A percentile compares a stretch with the other conserved stretches of the same genome.
These are phyloP conservation scores for Nakazawaea ernobii DNA, from an alignment of 805 yeast genomes.

Conservation along the genomic window DNA sequence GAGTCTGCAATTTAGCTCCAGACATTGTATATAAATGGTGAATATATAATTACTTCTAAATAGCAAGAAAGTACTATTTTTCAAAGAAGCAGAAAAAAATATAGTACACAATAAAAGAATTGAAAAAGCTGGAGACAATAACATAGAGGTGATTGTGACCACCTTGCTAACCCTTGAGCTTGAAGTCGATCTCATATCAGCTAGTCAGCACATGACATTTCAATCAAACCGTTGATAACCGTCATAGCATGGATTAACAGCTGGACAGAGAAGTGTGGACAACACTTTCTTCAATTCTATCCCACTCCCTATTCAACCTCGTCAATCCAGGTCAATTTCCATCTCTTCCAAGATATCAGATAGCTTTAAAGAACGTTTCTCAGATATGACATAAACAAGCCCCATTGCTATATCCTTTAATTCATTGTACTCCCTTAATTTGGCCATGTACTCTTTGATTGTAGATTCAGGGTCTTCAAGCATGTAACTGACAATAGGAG, in stretches of 20 bases:
- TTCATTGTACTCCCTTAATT: constrained; percentile 55
- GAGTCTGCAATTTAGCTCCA: constrained; percentile 6
- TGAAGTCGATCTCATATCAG: too few species aligned
- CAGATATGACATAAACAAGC: constrained; percentile 54
- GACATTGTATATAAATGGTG: neutral
- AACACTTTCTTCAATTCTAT: neutral
- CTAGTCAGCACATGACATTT: too few species aligned
- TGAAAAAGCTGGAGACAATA: neutral
- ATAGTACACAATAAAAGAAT: too few species aligned
- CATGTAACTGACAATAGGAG: neutral
- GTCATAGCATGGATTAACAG: neutral
- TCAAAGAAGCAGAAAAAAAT: neutral
- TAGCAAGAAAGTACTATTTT: neutral
- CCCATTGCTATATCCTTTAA: constrained; percentile 56
- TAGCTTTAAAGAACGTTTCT: constrained; percentile 42
- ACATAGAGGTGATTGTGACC: neutral
- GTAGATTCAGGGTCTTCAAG: constrained; percentile 32
- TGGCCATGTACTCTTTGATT: constrained; percentile 44
- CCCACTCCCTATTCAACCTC: too few species aligned
- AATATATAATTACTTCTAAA: neutral
- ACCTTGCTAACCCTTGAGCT: too few species aligned
- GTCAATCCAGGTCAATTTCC: constrained; percentile 24
- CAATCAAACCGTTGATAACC: too few species aligned
- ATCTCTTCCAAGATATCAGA: constrained; percentile 48
- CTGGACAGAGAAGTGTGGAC: neutral